Evolutionary conservation across 345 rosid genomes (phyloP).

Genomic region (Populus alba): DNA sequence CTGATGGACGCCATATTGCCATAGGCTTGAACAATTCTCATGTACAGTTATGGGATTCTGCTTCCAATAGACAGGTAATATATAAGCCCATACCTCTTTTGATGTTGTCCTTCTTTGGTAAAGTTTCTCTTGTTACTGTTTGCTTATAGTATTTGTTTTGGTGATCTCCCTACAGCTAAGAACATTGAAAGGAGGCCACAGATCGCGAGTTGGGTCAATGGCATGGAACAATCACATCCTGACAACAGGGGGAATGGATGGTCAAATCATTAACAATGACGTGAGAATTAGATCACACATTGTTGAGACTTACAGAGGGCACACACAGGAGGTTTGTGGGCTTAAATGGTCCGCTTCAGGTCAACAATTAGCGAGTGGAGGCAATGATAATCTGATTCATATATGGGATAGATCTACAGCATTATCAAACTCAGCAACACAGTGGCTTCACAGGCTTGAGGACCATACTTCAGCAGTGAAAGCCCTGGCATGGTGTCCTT

Average conservation of each 20-base stretch:
- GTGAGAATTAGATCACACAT: constrained; percentile 3
- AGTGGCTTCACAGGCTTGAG: constrained; percentile 48
- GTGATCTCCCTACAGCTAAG: not conserved
- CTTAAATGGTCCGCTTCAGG: constrained; percentile 8
- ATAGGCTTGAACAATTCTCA: constrained; percentile 44
- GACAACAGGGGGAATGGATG: constrained; percentile 16
- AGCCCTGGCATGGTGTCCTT: constrained; percentile 63
- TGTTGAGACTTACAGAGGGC: constrained; percentile 1
- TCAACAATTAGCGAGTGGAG: constrained; percentile 18
- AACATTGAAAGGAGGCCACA: constrained; percentile 10
- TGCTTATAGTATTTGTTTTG: not conserved
- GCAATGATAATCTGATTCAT: constrained; percentile 42
- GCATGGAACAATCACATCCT: constrained; percentile 26
- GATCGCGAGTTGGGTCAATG: constrained; percentile 1
- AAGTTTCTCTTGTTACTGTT: not conserved
- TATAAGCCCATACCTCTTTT: not conserved
- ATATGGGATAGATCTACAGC: constrained; percentile 52
- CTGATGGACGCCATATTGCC: constrained; percentile 40
- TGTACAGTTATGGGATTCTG: constrained; percentile 44
- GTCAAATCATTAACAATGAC: constrained; percentile 5
- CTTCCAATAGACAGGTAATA: constrained; percentile 20
- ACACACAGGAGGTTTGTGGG: not conserved
- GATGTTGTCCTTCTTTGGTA: not conserved
- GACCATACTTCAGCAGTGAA: constrained; percentile 53
- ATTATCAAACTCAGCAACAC: constrained; percentile 39